Base-by-base conservation (phyloP, 306 rosid species). In the Canavalia ensiformis region DNA sequence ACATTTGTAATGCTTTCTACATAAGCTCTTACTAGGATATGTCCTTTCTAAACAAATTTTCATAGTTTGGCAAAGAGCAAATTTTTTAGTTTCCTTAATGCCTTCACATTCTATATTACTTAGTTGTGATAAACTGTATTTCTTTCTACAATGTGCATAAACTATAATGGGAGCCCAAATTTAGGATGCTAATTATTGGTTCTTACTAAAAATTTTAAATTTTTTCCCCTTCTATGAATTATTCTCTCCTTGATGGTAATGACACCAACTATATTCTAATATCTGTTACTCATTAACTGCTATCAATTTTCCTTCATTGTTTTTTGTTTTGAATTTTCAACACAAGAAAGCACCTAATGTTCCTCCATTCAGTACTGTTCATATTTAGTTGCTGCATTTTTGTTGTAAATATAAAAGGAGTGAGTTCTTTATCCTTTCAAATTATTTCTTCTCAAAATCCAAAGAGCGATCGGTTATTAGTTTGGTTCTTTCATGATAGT, bases 141-240 rank as follows among this genome's bases (percentile, higher is more conserved):
- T 49, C 56, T 67, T 31, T 66, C 44, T 42, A 56, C 13, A 83
- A 76, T 83, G 64, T 51, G 78, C 34, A 6, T 42, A 42, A 68
- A 71, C 37, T 64, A 3, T 57, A 76, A 64, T 71, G 77, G 74
- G 50, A 35, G 72, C 72, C 74, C 62, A 34, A 81, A 42, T 35
- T 77, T 74, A 78, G 70, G 41, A 72, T 18, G 75, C 33, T 65
- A 49, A 62, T 57, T 37, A 25, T 44, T 67, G 66, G 52, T 56
- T 87, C 49, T 37, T 44, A 34, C 60, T 72, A 63, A 44, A 79
- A 72, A 9, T 79, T 75, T 72, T 0, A 7, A 69, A 6, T 5
- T 63, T 8, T 45, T 18, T 63, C 35, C 63, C 67, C 11, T 58
- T 33, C 35, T 78, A 7, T 81, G 74, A 68, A 70, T 51, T 47